Percentiles rank a stretch among this genome's conserved stretches.
These are phyloP conservation scores for Claviceps maximensis DNA, from an alignment of 2,329 filamentous ascomycete genomes.

Conservation along the genomic window DNA sequence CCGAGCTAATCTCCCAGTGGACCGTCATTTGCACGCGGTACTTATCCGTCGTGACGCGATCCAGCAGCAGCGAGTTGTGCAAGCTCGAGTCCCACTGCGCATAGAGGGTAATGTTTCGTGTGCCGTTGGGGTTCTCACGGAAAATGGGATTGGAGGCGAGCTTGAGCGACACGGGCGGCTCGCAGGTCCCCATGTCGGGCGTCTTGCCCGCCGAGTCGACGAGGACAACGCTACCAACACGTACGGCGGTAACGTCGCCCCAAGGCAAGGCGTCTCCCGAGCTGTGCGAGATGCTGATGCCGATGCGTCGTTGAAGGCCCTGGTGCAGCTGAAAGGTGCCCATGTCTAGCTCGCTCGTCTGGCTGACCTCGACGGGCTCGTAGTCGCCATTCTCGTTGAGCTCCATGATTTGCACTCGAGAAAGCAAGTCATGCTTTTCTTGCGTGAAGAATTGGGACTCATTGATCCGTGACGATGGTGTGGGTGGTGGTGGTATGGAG, in stretches of 20 bases:
- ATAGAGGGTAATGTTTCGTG: conserved; percentile 70
- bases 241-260: conserved; percentile 66
- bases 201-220: conserved; percentile 77
- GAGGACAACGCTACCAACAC: conserved; percentile 69
- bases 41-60: conserved; percentile 84
- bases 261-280: conserved; percentile 80
- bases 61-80: conserved; percentile 84
- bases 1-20: conserved; percentile 73
- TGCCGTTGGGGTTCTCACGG: conserved; percentile 79
- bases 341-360: conserved; percentile 69
- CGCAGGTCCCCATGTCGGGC: conserved; percentile 60
- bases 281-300: conserved; percentile 80
- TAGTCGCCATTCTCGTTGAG: conserved; percentile 87
- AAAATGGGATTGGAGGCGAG: conserved; percentile 66
- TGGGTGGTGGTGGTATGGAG: neutral
- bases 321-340: conserved; percentile 93
- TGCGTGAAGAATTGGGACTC: conserved; percentile 90
- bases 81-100: conserved; percentile 95
- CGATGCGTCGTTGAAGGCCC: conserved; percentile 77
- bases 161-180: conserved; percentile 64
- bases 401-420: conserved; percentile 77
- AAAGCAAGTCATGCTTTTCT: conserved; percentile 87
- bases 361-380: conserved; percentile 81
- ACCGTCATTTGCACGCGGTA: conserved; percentile 82
- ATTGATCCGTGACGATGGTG: conserved; percentile 49